These are phyloP conservation scores for Terana coerulea DNA, from an alignment of 768 basidiomycete species.

Conservation along the genomic window DNA sequence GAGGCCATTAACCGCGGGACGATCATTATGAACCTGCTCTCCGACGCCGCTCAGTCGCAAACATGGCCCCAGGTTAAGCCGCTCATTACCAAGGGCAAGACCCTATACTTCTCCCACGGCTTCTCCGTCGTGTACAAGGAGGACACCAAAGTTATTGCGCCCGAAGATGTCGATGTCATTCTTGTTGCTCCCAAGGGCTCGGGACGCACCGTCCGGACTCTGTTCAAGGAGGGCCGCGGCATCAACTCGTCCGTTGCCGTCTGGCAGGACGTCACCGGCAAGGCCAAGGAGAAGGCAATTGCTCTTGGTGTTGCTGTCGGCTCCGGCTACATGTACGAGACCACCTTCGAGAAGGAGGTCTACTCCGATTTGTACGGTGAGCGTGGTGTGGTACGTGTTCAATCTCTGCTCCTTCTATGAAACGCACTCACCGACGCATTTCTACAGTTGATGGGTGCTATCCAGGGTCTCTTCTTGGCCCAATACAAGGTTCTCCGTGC, in stretches of 20 bases:
- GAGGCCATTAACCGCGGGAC: constrained; percentile 95
- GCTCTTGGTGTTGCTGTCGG: constrained; percentile 94
- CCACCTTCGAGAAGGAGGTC: constrained; percentile 99
- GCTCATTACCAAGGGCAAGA: constrained; percentile 99
- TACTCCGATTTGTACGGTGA: constrained; percentile 99
- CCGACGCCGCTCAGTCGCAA: constrained; percentile 97
- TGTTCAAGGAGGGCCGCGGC: constrained; percentile 99
- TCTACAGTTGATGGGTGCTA: constrained; percentile 88
- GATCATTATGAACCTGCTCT: constrained; percentile 99
- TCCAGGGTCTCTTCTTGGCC: constrained; percentile 98
- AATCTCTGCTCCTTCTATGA: background rate
- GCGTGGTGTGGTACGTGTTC: constrained; percentile 90
- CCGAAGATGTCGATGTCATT: constrained; percentile 94
- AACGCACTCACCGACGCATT: constrained; percentile 3
- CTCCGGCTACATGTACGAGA: constrained; percentile 98
- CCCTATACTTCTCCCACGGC: constrained; percentile 99
- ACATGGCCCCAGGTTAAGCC: constrained; percentile 90
- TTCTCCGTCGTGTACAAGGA: constrained; percentile 99
- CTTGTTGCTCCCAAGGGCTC: constrained; percentile 99
- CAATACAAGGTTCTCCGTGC: constrained; percentile 98
- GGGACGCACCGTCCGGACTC: constrained; percentile 96
- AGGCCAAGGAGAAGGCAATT: constrained; percentile 95
- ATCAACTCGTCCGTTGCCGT: constrained; percentile 95
- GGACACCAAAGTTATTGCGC: constrained; percentile 91
- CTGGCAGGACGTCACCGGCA: constrained; percentile 96